Evolutionary conservation across 495 filamentous ascomycete genomes (phyloP), one percentile per base, ranked within the genome.

Genomic region (Amniculicola lignicola): DNA sequence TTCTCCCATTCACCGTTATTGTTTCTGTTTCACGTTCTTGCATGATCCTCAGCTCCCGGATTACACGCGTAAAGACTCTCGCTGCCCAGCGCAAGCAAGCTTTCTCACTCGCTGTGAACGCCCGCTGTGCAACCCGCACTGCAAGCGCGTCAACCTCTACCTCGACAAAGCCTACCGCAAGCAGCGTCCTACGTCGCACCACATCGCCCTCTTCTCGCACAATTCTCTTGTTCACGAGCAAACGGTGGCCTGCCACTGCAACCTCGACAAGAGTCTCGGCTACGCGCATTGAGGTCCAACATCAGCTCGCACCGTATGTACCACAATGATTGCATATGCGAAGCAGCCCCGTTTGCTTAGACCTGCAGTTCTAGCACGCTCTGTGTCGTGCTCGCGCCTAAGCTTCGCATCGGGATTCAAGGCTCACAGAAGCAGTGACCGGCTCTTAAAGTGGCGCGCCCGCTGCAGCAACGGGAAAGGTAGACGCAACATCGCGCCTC

Each of bases 361-460:
- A n/a, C 36, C 48, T 39, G 15, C 29, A 37, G 51, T 44, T 45
- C 25, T 43, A n/a, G 51, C 51, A 39, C 33, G 35, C 22, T n/a
- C 48, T 41, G 35, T 19, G 33, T 41, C n/a, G n/a, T n/a, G n/a
- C n/a, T 22, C 39, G 36, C 25, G 21, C 39, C 24, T 15, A 36
- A 12, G 25, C 51, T 51, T 14, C 19, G 19, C 2, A 31, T 22
- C 5, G 5, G 16, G 23, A 7, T 4, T n/a, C 16, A 2, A 40
- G n/a, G 51, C 51, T 54, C 28, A n/a, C 2, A 15, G 35, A 18
- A 28, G 36, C 44, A 3, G 12, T n/a, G 5, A 9, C 19, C 24
- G 12, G 3, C 11, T 50, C 29, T 37, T 53, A 42, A 31, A 23
- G 37, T 43, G 38, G 23, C 11, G n/a, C n/a, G n/a, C n/a, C n/a